Percentiles rank a stretch among this genome's conserved stretches.
Conservation (phyloP, 2,329 filamentous ascomycete genomes). For the Cercospora citrullina region DNA sequence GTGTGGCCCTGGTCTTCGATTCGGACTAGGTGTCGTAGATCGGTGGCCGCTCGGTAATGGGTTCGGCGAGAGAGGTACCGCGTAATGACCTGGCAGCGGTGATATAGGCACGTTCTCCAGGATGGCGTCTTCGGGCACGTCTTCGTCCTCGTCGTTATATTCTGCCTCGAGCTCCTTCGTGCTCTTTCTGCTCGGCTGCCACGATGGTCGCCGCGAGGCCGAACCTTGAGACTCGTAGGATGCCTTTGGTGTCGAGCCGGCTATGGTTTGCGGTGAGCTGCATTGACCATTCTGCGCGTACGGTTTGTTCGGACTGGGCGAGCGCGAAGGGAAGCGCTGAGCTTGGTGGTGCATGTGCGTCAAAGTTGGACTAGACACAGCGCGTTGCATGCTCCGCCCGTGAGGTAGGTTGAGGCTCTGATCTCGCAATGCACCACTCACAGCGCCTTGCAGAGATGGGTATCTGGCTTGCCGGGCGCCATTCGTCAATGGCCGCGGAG, state of each 20-base stretch:
- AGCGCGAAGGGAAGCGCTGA: slow-evolving; percentile 32
- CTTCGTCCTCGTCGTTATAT: slow-evolving; percentile 74
- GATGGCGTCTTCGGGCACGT: slow-evolving; percentile 74
- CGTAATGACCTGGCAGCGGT: slow-evolving; percentile 49
- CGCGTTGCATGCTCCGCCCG: slow-evolving; percentile 41
- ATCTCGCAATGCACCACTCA: slow-evolving; percentile 39
- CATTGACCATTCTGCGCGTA: slow-evolving; percentile 27
- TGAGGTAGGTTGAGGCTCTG: slow-evolving; percentile 43
- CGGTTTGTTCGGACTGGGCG: slow-evolving; percentile 37
- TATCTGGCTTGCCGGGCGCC: slow-evolving; percentile 31
- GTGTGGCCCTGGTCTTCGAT: slow-evolving; percentile 32
- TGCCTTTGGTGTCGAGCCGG: slow-evolving; percentile 28
- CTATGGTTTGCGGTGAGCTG: slow-evolving; percentile 25
- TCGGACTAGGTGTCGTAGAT: slow-evolving; percentile 39
- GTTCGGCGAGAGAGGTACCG: slow-evolving; percentile 30
- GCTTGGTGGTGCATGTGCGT: slow-evolving; percentile 28
- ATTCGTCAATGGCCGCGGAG: slow-evolving; percentile 22
- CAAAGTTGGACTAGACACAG: slow-evolving; percentile 42
- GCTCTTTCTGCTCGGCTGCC: slow-evolving; percentile 71
- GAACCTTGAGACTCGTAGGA: slow-evolving; percentile 24
- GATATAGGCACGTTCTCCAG: slow-evolving; percentile 82
- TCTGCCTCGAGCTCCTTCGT: slow-evolving; percentile 71
- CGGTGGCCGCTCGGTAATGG: slow-evolving; percentile 18
- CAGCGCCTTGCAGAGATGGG: slow-evolving; percentile 44
- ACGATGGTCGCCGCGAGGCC: slow-evolving; percentile 48